These are phyloP conservation scores for Adansonia grandidieri DNA, from an alignment of 441 rosid genomes.

Conservation along the genomic window DNA sequence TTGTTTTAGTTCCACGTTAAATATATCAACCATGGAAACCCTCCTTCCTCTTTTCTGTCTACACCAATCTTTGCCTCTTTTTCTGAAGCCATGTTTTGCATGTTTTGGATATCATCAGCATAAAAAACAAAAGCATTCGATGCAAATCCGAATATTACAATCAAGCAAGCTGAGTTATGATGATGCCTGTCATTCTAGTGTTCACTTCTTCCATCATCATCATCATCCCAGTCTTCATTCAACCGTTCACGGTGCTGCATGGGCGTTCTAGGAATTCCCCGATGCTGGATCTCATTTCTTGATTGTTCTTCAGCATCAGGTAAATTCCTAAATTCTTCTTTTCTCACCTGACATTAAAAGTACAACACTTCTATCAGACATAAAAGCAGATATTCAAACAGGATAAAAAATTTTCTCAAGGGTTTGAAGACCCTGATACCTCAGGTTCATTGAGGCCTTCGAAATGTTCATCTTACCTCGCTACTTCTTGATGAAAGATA, in stretches of 20 bases:
- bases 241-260: slow-evolving; percentile 33
- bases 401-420: neutral
- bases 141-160: neutral
- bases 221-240: slow-evolving; percentile 45
- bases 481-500: slow-evolving; percentile 39
- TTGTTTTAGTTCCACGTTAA: neutral
- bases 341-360: slow-evolving; percentile 34
- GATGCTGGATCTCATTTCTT: slow-evolving; percentile 34
- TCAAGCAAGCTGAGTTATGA: neutral
- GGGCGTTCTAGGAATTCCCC: slow-evolving; percentile 43
- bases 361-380: slow-evolving; percentile 25
- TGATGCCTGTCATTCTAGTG: slow-evolving; percentile 22
- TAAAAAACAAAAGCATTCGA: neutral
- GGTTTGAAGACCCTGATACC: slow-evolving; percentile 38
- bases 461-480: slow-evolving; percentile 36
- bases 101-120: neutral
- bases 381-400: neutral
- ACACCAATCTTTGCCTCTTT: neutral
- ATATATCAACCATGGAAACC: neutral
- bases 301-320: slow-evolving; percentile 44
- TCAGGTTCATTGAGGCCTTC: slow-evolving; percentile 41
- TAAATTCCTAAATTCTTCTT: slow-evolving; percentile 32
- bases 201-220: slow-evolving; percentile 35
- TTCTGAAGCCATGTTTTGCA: neutral
- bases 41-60: neutral